Conservation (phyloP, 176 grass and related monocot genomes). For the Themeda triandra region DNA sequence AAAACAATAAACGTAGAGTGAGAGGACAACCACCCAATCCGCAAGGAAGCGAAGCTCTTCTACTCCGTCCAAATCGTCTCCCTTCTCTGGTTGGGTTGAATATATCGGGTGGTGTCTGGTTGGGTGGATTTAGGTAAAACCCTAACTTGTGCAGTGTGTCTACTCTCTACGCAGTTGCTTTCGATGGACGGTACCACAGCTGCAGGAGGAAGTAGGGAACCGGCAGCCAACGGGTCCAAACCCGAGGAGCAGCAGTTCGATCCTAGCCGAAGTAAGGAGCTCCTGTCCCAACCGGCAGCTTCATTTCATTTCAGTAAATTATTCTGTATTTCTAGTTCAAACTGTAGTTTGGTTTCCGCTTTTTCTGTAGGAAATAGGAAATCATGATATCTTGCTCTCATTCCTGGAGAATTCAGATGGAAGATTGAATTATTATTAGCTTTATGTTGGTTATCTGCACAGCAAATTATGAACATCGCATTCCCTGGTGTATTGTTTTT, state of each 20-base stretch:
- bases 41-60: not conserved
- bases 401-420: not conserved
- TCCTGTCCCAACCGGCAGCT: not conserved
- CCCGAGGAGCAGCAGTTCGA: slow-evolving; percentile 48
- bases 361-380: not conserved
- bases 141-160: not conserved
- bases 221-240: slow-evolving; percentile 26
- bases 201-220: not conserved
- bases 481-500: not conserved
- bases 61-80: no score
- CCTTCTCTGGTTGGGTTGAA: not conserved
- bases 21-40: not conserved
- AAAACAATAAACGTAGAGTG: not conserved
- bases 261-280: slow-evolving; percentile 69
- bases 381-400: not conserved
- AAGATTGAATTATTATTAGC: not conserved
- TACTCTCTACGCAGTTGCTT: not conserved
- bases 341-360: not conserved
- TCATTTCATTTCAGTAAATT: not conserved
- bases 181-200: slow-evolving; percentile 13
- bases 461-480: not conserved
- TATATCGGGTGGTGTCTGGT: not conserved
- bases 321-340: not conserved
- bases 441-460: not conserved
- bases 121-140: slow-evolving; percentile 4